A percentile compares a stretch with the other conserved stretches of the same genome.
Conservation (phyloP, 192 early-diverging fungal genomes). For the Neocallimastix lanati region DNA sequence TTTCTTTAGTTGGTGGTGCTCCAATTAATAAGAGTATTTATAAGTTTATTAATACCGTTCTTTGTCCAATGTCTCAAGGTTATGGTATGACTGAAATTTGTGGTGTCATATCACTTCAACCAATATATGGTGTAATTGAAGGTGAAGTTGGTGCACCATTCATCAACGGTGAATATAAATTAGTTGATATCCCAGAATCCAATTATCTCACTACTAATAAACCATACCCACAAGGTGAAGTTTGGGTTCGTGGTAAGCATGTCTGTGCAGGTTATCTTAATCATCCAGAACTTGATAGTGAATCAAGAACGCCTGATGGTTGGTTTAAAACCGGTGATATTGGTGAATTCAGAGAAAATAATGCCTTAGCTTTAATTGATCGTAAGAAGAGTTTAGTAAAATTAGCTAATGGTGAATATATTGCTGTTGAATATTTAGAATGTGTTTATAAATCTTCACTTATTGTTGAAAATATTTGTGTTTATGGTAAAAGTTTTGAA, state of each 20-base stretch:
- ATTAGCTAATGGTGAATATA: conserved; percentile 74
- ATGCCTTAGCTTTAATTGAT: conserved; percentile 71
- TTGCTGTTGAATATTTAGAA: conserved; percentile 89
- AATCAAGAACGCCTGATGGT: conserved; percentile 51
- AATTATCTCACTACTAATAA: conserved; percentile 35
- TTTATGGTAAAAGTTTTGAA: conserved; percentile 26
- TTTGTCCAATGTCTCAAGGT: conserved; percentile 73
- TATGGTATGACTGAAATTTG: conserved; percentile 74
- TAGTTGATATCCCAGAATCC: conserved; percentile 51
- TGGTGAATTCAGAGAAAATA: conserved; percentile 61
- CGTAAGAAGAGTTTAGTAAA: conserved; percentile 89
- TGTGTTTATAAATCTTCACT: conserved; percentile 59
- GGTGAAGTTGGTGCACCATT: conserved; percentile 58
- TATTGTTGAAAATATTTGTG: conserved; percentile 59
- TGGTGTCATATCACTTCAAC: conserved; percentile 22
- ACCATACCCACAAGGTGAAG: conserved; percentile 42
- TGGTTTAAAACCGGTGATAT: conserved; percentile 86
- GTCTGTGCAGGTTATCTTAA: conserved; percentile 68
- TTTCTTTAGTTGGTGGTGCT: conserved; percentile 73
- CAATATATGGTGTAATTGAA: not conserved
- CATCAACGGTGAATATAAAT: conserved; percentile 55
- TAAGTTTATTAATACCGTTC: conserved; percentile 50
- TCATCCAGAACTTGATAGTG: conserved; percentile 39
- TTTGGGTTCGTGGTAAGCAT: conserved; percentile 65
- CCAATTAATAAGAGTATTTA: conserved; percentile 71